Percentiles rank a stretch among this genome's conserved stretches.
Evolutionary conservation across 352 stramenopile genomes (phyloP).

Genomic region (Pythium monospermum): DNA sequence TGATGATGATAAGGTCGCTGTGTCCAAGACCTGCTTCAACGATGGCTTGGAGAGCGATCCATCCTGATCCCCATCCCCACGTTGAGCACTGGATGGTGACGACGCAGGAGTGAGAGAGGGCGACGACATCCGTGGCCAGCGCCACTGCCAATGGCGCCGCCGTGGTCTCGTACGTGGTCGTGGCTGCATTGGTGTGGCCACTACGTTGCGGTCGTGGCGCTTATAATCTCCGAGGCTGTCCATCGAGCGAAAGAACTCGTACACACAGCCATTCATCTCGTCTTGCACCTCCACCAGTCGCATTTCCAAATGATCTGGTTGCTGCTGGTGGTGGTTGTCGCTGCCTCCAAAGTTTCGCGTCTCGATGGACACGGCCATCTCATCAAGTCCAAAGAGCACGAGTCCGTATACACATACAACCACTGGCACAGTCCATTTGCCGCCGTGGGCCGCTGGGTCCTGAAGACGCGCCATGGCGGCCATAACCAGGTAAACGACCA

Average conservation of each 20-base stretch:
- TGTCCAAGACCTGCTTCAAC: constrained; percentile 17
- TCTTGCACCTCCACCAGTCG: constrained; percentile 34
- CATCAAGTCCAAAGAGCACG: constrained; percentile 46
- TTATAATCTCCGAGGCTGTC: neutral
- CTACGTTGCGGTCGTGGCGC: too few species aligned
- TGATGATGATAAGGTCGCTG: constrained; percentile 11
- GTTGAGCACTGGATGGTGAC: neutral
- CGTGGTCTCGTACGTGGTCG: neutral
- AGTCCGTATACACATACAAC: constrained; percentile 28
- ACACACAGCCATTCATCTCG: neutral
- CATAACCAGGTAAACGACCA: constrained; percentile 42
- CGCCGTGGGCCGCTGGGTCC: constrained; percentile 14
- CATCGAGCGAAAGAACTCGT: neutral
- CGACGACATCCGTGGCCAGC: constrained; percentile 1
- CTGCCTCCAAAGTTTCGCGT: constrained; percentile 33
- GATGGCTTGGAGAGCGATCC: constrained; percentile 7
- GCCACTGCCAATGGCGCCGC: neutral
- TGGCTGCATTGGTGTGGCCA: neutral
- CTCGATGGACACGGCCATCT: constrained; percentile 44
- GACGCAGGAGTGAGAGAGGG: neutral
- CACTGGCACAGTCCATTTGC: constrained; percentile 21
- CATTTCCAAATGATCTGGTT: constrained; percentile 38
- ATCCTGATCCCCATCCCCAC: neutral
- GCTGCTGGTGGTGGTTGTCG: constrained; percentile 36
- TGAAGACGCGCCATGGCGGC: constrained; percentile 14